phyloP scores from a whole-genome alignment of 305 asterid species.

The Fraxinus velutina region DNA sequence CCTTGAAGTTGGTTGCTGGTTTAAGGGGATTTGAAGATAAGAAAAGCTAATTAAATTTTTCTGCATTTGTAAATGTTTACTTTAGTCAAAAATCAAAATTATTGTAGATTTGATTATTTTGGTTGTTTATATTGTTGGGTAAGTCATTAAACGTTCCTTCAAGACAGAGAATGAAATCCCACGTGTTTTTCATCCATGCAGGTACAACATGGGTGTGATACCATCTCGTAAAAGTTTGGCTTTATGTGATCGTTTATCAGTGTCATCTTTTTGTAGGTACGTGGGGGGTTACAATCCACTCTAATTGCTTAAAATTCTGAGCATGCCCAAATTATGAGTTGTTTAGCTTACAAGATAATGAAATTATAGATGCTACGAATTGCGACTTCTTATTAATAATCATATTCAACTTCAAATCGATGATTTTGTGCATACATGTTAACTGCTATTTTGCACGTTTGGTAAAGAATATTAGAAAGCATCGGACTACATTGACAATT shows the following conservation, averaged over 20 bases:
- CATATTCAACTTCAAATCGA: neutral
- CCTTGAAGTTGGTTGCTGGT: neutral
- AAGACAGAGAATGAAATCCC: neutral
- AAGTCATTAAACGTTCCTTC: neutral
- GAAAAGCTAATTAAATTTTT: neutral
- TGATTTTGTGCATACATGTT: neutral
- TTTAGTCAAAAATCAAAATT: neutral
- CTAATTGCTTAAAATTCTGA: neutral
- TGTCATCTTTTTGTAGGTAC: slow-evolving; percentile 83
- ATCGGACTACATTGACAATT: neutral
- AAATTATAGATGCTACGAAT: neutral
- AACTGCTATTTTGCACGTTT: neutral
- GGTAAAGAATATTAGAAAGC: neutral
- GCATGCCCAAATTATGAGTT: neutral
- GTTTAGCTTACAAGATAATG: neutral
- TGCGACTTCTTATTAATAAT: neutral
- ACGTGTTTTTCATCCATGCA: slow-evolving; percentile 26
- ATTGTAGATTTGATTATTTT: neutral
- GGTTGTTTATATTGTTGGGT: neutral
- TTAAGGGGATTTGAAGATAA: neutral
- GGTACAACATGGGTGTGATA: slow-evolving; percentile 94
- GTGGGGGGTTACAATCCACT: slow-evolving; percentile 10
- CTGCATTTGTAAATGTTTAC: neutral
- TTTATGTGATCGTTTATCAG: slow-evolving; percentile 72
- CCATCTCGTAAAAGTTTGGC: slow-evolving; percentile 84